A percentile compares a stretch with the other conserved stretches of the same genome.
These are phyloP conservation scores for Puccinia triticina DNA, from an alignment of 1,284 basidiomycete species.

Conservation along the genomic window DNA sequence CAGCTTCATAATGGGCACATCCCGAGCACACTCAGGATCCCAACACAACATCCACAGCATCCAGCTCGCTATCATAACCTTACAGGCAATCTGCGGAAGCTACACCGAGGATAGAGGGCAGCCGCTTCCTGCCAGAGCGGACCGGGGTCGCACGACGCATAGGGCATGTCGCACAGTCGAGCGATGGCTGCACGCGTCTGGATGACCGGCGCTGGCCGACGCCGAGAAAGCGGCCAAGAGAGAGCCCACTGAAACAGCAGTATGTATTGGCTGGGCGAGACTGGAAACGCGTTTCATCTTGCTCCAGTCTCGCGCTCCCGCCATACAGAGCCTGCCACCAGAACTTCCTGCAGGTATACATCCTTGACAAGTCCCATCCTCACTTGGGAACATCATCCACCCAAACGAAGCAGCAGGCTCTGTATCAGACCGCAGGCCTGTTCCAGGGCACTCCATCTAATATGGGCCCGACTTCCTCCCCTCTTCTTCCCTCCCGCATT, in stretches of 20 bases:
- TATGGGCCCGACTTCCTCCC: no score
- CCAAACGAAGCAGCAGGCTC: constrained; percentile 19
- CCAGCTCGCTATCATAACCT: no score
- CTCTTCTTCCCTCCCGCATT: no score
- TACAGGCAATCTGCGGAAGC: background rate
- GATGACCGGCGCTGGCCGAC: background rate
- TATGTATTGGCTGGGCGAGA: no score
- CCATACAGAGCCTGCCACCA: background rate
- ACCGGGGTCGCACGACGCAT: no score
- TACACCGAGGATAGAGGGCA: background rate
- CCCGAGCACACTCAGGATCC: no score
- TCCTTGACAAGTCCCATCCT: background rate
- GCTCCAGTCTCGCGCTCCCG: background rate
- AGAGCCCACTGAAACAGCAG: no score
- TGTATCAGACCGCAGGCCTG: background rate
- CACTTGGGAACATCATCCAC: background rate
- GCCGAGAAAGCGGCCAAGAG: no score
- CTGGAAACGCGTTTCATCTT: constrained; percentile 28
- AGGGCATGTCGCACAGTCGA: no score
- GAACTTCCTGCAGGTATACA: background rate
- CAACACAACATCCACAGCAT: background rate
- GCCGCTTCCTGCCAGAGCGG: background rate
- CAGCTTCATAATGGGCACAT: no score
- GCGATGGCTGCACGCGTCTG: no score
- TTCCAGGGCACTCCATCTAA: background rate